Percentiles rank a stretch among this genome's conserved stretches.
Evolutionary conservation across 768 basidiomycete species (phyloP).

Genomic region (Suillus clintonianus): DNA sequence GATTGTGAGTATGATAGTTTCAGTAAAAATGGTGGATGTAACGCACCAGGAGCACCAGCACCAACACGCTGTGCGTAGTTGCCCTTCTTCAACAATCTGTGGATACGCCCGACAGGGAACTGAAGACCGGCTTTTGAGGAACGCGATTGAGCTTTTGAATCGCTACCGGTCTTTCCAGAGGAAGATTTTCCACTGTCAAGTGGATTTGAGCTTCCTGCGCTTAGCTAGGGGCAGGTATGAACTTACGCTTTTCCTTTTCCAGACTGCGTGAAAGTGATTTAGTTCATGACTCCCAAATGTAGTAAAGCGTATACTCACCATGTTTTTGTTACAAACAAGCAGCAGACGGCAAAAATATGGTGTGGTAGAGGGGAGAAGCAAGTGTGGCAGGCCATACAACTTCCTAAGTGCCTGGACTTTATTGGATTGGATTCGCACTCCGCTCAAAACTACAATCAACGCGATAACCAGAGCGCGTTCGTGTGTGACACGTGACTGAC

Average conservation of each 20-base stretch:
- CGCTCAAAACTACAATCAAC: constrained; percentile 30
- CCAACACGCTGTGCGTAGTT: constrained; percentile 75
- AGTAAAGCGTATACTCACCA: constrained; percentile 31
- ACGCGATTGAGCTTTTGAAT: constrained; percentile 63
- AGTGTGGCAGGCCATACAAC: background rate
- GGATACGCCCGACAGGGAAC: constrained; percentile 85
- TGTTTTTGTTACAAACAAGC: constrained; percentile 16
- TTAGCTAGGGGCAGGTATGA: background rate
- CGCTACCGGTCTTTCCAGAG: constrained; percentile 49
- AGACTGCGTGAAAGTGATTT: constrained; percentile 36
- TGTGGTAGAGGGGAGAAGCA: constrained; percentile 17
- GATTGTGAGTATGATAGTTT: background rate
- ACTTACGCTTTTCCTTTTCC: constrained; percentile 58
- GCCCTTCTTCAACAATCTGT: constrained; percentile 72
- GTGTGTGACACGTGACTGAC: constrained; percentile 32
- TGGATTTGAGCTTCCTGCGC: constrained; percentile 4
- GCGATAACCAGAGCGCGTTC: constrained; percentile 14
- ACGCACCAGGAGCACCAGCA: constrained; percentile 65
- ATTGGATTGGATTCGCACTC: constrained; percentile 33
- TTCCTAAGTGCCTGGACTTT: constrained; percentile 31
- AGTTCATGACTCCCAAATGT: background rate
- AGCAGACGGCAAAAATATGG: constrained; percentile 14
- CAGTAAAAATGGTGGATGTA: background rate
- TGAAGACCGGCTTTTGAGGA: constrained; percentile 66
- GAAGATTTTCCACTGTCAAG: constrained; percentile 45